Evolutionary conservation across 2,329 filamentous ascomycete species (phyloP), one percentile per base, ranked within the genome.

Genomic region (Fusarium anthophilum): DNA sequence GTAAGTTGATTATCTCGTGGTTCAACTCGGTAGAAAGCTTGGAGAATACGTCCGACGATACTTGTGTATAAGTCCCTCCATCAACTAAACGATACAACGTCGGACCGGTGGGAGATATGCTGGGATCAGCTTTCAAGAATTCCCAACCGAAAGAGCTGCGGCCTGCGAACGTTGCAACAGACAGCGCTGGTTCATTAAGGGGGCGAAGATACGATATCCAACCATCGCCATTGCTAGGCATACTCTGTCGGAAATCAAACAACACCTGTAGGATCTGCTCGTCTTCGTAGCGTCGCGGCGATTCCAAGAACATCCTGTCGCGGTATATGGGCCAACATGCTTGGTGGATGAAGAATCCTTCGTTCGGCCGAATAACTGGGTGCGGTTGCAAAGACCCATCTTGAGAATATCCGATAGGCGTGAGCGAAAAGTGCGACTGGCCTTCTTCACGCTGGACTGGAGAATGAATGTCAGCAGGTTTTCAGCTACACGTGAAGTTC

Each of bases 21-120:
- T 38, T 41, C 15, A 74, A 3, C 24, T 74, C 70, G 1, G 18
- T 32, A 11, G 62, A 43, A 2, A 73, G 22, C 3, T 11, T 28
- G 2, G 39, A 45, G n/a, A 73, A 70, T 3, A 26, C n/a, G 17
- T 74, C 55, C 3, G 11, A 5, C 26, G 41, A 14, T 28, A 20
- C 11, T 14, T 48, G 20, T 5, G 14, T 28, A 30, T 32, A 50
- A 9, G 47, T n/a, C 10, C 22, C 28, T 13, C 28, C 14, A 12
- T 50, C 47, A 6, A n/a, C 28, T 9, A n/a, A 32, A 15, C 28
- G 17, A 26, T 45, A 24, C 5, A 3, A 5, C 12, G 12, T 26
- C 5, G 28, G 28, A 50, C 1, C 5, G 22, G 15, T 2, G 28
- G n/a, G 8, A 9, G 7, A 18, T 9, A 20, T n/a, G 24, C 39